Percentiles rank a stretch among this genome's conserved stretches.
phyloP scores from a whole-genome alignment of 179 eudicot species.

The Beta corolliflora region DNA sequence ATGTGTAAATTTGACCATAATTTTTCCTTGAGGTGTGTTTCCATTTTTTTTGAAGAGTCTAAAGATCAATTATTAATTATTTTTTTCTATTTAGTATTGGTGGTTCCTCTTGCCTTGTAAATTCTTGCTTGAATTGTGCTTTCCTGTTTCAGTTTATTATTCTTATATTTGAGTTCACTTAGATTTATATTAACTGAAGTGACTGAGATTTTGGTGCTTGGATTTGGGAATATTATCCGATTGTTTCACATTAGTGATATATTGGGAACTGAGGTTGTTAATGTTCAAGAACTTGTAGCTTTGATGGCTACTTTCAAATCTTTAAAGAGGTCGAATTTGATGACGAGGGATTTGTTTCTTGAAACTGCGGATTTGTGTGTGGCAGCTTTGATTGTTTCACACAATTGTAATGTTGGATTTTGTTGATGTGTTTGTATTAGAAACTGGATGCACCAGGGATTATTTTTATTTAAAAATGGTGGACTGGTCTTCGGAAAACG shows the following conservation, averaged over 20 bases:
- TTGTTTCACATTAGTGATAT: background rate
- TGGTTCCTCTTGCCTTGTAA: too few relatives aligned
- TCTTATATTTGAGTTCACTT: background rate
- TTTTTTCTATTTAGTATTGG: too few relatives aligned
- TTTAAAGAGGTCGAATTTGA: background rate
- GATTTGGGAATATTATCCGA: background rate
- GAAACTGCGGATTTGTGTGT: background rate
- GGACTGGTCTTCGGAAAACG: conserved; percentile 91
- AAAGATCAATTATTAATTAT: too few relatives aligned
- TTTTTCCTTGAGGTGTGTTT: too few relatives aligned
- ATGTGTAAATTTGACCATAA: too few relatives aligned
- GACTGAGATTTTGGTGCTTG: conserved; percentile 11
- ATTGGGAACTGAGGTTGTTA: background rate
- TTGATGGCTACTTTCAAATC: background rate
- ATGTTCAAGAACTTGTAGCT: conserved; percentile 1
- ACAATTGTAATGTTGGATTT: conserved; percentile 4
- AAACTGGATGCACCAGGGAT: conserved; percentile 98
- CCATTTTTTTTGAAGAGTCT: too few relatives aligned
- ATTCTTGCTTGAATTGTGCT: too few relatives aligned
- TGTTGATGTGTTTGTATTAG: conserved; percentile 34
- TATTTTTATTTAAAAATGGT: conserved; percentile 85
- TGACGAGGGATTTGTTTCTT: background rate
- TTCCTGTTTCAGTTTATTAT: too few relatives aligned
- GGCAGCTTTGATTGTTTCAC: background rate
- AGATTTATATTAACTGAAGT: background rate